Evolutionary conservation across 2,329 filamentous ascomycete genomes (phyloP).

Genomic region (Dothideomycetes sp.): DNA sequence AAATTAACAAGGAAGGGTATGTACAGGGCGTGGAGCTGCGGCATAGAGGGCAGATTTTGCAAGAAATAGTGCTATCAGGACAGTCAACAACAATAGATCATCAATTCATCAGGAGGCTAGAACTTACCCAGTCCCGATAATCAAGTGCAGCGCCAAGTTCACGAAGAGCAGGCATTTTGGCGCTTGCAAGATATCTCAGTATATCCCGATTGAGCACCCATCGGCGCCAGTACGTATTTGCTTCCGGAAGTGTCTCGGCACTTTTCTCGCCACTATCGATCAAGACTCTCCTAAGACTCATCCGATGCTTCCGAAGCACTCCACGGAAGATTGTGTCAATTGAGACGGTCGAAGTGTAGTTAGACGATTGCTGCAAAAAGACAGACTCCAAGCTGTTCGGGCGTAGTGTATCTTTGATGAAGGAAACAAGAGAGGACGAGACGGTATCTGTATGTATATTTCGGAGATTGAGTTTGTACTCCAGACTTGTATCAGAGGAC

Average conservation of each 20-base stretch:
- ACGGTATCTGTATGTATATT: slow-evolving; percentile 67
- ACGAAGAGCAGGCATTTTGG: slow-evolving; percentile 60
- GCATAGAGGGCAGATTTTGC: slow-evolving; percentile 61
- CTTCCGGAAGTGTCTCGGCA: slow-evolving; percentile 30
- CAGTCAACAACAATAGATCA: neutral
- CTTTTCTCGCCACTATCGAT: slow-evolving; percentile 59
- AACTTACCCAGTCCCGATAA: slow-evolving; percentile 67
- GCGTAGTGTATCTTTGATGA: slow-evolving; percentile 67
- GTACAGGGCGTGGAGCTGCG: slow-evolving; percentile 61
- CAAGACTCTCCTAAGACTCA: slow-evolving; percentile 62
- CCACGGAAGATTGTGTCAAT: slow-evolving; percentile 64
- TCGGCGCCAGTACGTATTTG: slow-evolving; percentile 47
- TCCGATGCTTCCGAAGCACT: slow-evolving; percentile 59
- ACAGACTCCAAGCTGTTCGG: slow-evolving; percentile 73
- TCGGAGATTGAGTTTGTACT: slow-evolving; percentile 52
- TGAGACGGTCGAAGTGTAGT: slow-evolving; percentile 51
- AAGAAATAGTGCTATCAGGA: slow-evolving; percentile 62
- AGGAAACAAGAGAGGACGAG: slow-evolving; percentile 58
- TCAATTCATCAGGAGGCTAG: neutral
- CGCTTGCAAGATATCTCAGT: slow-evolving; percentile 64
- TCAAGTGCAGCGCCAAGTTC: slow-evolving; percentile 66
- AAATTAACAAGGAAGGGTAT: slow-evolving; percentile 59
- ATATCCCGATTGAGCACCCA: slow-evolving; percentile 66
- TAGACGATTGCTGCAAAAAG: slow-evolving; percentile 51
- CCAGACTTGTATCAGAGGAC: neutral